Conservation (phyloP, 768 basidiomycete genomes). For the Lentinula edodes region DNA sequence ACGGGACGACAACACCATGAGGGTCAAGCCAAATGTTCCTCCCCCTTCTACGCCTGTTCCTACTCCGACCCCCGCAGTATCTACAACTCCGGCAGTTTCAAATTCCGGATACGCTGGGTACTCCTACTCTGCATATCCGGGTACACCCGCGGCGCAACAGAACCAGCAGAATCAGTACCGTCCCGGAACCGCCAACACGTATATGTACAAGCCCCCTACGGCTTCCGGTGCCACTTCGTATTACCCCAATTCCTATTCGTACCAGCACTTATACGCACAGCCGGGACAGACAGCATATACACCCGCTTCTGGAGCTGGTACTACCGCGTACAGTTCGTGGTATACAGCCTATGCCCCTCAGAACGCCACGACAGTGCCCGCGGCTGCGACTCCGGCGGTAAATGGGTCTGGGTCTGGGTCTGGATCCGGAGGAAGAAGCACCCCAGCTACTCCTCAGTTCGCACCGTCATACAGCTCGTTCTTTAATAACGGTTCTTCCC, state of each 20-base stretch:
- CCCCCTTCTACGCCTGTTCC: conserved; percentile 17
- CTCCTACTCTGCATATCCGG: conserved; percentile 23
- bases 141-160: conserved; percentile 21
- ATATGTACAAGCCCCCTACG: conserved; percentile 2
- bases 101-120: conserved; percentile 7
- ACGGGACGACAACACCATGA: conserved; percentile 71
- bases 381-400: conserved; percentile 12
- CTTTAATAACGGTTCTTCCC: conserved; percentile 9
- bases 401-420: conserved; percentile 15
- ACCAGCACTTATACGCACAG: background rate
- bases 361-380: conserved; percentile 15
- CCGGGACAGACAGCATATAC: background rate
- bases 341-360: conserved; percentile 29
- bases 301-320: background rate
- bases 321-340: conserved; percentile 13
- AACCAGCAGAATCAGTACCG: conserved; percentile 3
- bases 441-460: conserved; percentile 27
- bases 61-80: conserved; percentile 13
- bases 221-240: conserved; percentile 1
- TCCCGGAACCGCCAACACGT: conserved; percentile 1
- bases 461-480: conserved; percentile 7
- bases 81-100: conserved; percentile 6
- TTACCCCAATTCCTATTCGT: background rate
- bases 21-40: conserved; percentile 38
- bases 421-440: conserved; percentile 21